Percentiles rank a stretch among this genome's conserved stretches.
phyloP scores from a whole-genome alignment of 441 rosid species.

The Macaranga tanarius region DNA sequence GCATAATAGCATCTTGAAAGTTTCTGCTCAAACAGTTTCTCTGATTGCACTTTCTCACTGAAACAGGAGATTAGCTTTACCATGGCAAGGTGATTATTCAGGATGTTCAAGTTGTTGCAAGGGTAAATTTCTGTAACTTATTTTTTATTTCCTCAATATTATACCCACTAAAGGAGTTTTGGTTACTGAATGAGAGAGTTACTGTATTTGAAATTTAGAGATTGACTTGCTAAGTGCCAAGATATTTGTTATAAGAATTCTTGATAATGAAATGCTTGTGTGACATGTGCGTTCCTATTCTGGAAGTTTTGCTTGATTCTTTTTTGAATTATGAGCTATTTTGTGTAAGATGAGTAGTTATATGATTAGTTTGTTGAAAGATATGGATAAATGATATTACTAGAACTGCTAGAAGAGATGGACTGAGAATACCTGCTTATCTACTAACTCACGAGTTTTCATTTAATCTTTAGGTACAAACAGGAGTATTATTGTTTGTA shows the following conservation, averaged over 20 bases:
- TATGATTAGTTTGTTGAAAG: background rate
- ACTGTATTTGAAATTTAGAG: background rate
- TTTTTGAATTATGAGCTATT: background rate
- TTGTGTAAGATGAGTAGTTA: background rate
- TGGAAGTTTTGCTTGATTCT: background rate
- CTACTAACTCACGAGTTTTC: background rate
- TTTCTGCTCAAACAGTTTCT: background rate
- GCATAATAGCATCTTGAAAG: background rate
- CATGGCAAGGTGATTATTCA: background rate
- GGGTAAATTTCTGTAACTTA: background rate
- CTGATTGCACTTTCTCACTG: constrained; percentile 8
- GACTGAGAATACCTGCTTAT: background rate
- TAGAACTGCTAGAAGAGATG: background rate
- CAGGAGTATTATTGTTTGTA: background rate
- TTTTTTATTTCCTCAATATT: background rate
- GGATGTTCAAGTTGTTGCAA: background rate
- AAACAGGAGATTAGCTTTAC: background rate
- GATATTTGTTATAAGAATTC: background rate
- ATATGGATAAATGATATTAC: background rate
- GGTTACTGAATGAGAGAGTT: background rate
- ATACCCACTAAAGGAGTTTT: background rate
- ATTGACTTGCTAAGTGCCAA: background rate
- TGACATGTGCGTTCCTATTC: background rate
- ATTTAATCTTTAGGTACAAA: background rate
- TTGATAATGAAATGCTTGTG: background rate